These are phyloP conservation scores for Ophiostoma triangulosporum DNA, from an alignment of 2,329 filamentous ascomycete species.

Conservation along the genomic window DNA sequence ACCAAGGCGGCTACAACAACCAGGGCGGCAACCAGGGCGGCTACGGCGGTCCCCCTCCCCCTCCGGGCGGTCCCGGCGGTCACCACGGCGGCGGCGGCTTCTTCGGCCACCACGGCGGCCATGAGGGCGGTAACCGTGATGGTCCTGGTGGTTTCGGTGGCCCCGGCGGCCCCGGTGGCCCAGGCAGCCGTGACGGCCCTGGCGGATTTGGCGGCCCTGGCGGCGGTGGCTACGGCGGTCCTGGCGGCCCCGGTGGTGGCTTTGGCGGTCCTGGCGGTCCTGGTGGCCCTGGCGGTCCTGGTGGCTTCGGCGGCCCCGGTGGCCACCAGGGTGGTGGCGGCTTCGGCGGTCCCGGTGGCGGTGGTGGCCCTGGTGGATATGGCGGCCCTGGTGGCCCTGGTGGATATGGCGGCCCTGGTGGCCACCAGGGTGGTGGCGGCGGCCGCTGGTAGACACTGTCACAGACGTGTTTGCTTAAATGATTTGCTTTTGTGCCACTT, in stretches of 20 bases:
- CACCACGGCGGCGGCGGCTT: neutral
- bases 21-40: neutral
- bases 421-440: neutral
- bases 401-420: neutral
- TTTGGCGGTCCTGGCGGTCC: neutral
- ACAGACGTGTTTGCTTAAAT: neutral
- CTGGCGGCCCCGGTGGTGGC: neutral
- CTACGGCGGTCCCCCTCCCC: neutral
- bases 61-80: neutral
- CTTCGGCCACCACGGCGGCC: neutral
- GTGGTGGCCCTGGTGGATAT: neutral
- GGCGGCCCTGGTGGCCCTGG: neutral
- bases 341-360: neutral
- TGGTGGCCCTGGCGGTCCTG: neutral
- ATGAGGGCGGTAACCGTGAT: neutral
- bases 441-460: slow-evolving; percentile 1
- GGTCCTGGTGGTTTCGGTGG: neutral
- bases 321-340: neutral
- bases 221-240: neutral
- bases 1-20: neutral
- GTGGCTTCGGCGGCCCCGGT: neutral
- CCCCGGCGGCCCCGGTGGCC: neutral
- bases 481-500: neutral
- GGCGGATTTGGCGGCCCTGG: neutral
- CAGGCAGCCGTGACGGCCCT: neutral